Evolutionary conservation across 2,329 filamentous ascomycete genomes (phyloP), one percentile per base, ranked within the genome.

Genomic region (Chrysosporium queenslandicum): DNA sequence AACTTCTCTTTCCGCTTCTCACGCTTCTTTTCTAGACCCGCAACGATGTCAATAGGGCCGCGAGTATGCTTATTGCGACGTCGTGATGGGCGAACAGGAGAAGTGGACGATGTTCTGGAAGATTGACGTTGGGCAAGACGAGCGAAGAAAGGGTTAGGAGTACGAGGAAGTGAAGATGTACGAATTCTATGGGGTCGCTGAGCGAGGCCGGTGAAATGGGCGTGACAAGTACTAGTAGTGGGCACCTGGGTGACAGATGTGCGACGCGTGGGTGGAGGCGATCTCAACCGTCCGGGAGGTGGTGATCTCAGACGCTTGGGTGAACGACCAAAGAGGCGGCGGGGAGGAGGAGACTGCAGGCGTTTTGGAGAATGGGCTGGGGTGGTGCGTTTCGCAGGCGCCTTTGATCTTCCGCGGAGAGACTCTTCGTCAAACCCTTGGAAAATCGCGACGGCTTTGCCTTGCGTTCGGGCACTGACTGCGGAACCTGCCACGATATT

Each of bases 11-110:
- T 89, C 60, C 92, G 86, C 58, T 92, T 83, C 72, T 92, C 87
- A 23, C 90, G 85, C 74, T 95, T 97, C 70, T 87, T 85, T 73
- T 98, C 92, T 1, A 98, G 79, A 7, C 92, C 92, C 68, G 95
- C 94, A 69, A 96, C 87, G 56, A 96, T 98, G 68, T 97, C 92
- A 59, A 98, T 94, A 32, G 92, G 90, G n/a, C 89, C 88, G 57
- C 92, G 86, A 8, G 87, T 79, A 58, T 92, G 88, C 39, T 81
- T 72, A 47, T 83, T 77, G 12, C 67, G 66, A 42, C 45, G 42
- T 21, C 45, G 51, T 21, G 29, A 20, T 8, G 25, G 8, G 8
- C 45, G 42, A 36, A 32, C 23, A 7, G 40, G 49, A 14, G 49
- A 52, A 37, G 54, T 62, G 58, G 60, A 62, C 52, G 47, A 63